These are phyloP conservation scores for Penicillium simplicissimum DNA, from an alignment of 495 filamentous ascomycete species.

Conservation along the genomic window DNA sequence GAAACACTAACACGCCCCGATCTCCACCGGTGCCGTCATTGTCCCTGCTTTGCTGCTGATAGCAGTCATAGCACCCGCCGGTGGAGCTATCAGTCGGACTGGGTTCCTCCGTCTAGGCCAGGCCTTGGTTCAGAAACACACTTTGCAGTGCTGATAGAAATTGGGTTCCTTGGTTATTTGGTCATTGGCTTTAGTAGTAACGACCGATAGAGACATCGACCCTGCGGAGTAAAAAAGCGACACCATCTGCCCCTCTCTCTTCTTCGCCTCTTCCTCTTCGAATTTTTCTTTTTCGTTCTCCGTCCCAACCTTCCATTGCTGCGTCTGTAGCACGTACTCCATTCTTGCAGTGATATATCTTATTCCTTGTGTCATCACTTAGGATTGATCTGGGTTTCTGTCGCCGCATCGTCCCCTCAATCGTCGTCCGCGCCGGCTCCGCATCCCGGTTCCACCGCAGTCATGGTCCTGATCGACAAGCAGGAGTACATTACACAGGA, in stretches of 20 bases:
- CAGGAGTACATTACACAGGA: slow-evolving; percentile 83
- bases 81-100: slow-evolving; percentile 14
- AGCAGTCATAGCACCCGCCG: neutral
- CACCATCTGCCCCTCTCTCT: slow-evolving; percentile 8
- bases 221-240: slow-evolving; percentile 2
- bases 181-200: neutral
- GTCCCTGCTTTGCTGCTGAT: slow-evolving; percentile 14
- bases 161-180: too few species aligned
- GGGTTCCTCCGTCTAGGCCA: slow-evolving; percentile 3
- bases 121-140: neutral
- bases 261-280: neutral
- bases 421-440: neutral
- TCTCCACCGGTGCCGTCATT: slow-evolving; percentile 23
- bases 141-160: too few species aligned
- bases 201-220: neutral
- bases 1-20: slow-evolving; percentile 2
- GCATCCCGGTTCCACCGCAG: slow-evolving; percentile 16
- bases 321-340: slow-evolving; percentile 1
- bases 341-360: slow-evolving; percentile 12
- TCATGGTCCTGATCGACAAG: slow-evolving; percentile 85
- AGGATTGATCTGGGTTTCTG: neutral
- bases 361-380: neutral
- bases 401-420: neutral
- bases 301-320: slow-evolving; percentile 1
- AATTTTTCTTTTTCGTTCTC: neutral